Conservation (phyloP, 805 yeast species). For the Saturnispora sanitii region DNA sequence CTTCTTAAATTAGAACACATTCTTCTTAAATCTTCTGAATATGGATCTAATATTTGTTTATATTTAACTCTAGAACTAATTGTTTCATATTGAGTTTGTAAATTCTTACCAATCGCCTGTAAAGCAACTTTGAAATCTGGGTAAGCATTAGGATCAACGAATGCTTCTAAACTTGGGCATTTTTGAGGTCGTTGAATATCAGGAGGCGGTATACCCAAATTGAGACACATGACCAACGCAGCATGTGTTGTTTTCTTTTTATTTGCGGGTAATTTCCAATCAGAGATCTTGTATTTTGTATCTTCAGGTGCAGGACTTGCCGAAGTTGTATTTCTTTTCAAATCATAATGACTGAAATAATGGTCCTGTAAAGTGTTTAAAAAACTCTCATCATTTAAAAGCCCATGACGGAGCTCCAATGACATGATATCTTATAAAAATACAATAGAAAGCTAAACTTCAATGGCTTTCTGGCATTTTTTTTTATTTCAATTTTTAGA, state of each 20-base stretch:
- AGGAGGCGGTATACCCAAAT: constrained; percentile 95
- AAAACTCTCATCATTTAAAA: constrained; percentile 24
- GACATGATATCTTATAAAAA: constrained; percentile 14
- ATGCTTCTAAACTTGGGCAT: constrained; percentile 83
- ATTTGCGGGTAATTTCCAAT: constrained; percentile 88
- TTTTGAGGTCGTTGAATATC: constrained; percentile 90
- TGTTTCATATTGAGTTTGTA: constrained; percentile 85
- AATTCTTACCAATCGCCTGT: constrained; percentile 79
- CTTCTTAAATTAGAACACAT: constrained; percentile 83
- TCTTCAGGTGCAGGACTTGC: constrained; percentile 63
- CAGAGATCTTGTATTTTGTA: constrained; percentile 61
- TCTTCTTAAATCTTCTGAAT: constrained; percentile 89
- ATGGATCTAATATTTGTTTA: constrained; percentile 87
- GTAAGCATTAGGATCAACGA: constrained; percentile 80
- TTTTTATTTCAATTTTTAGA: no score
- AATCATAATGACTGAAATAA: constrained; percentile 58
- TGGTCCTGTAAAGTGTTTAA: constrained; percentile 24
- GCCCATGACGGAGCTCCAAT: constrained; percentile 24
- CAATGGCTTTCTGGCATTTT: no score
- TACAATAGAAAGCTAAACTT: no score
- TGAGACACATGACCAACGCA: constrained; percentile 81
- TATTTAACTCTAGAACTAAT: constrained; percentile 79
- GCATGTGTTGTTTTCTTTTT: constrained; percentile 91
- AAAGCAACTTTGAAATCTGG: constrained; percentile 85
- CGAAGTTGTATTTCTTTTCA: constrained; percentile 83